Base-by-base conservation (phyloP, 352 stramenopile species). In the Peronospora belbahrii region DNA sequence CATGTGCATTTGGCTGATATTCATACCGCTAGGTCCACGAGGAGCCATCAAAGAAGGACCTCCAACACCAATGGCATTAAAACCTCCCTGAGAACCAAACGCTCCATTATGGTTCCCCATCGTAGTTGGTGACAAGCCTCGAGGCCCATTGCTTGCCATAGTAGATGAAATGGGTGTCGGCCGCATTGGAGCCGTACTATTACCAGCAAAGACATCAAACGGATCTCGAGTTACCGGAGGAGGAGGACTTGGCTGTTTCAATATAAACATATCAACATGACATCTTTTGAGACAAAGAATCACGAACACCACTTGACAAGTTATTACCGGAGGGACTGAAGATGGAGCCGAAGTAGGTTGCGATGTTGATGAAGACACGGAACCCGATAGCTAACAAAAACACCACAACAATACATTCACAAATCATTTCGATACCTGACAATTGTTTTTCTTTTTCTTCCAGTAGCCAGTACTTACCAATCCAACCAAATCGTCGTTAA, bases 1-100 rank as follows among this genome's bases (percentile, higher is more conserved):
- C 58, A 88, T 79, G 59, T 88, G 76, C 78, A 89, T 89, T 53
- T 89, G 75, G 28, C 75, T 89, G 56, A 89, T 89, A 54, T 83
- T 83, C 65, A 88, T 87, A 36, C 58, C 69, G 33, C 68, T 72
- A 20, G 59, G 64, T 31, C 59, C 62, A 25, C 72, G 70, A 52
- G 73, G 68, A 13, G 44, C 67, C 68, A 77, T 76, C 5, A 64
- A 44, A 0, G 65, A 59, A 2, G 62, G 55, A 38, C 62, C 59
- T 2, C 68, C 65, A 32, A 65, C 62, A 7, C 44, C 52, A 40
- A 73, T 70, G 1, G 69, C 50, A 45, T 74, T 74, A 32, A 72
- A 83, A 2, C 61, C 66, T 34, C 51, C 63, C 41, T 62, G 55
- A 19, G 52, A 44, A 9, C 52, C 59, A 28, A 52, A 70, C 7